Evolutionary conservation across 2,329 filamentous ascomycete species (phyloP), one percentile per base, ranked within the genome.

Genomic region (Trichophyton mentagrophytes): DNA sequence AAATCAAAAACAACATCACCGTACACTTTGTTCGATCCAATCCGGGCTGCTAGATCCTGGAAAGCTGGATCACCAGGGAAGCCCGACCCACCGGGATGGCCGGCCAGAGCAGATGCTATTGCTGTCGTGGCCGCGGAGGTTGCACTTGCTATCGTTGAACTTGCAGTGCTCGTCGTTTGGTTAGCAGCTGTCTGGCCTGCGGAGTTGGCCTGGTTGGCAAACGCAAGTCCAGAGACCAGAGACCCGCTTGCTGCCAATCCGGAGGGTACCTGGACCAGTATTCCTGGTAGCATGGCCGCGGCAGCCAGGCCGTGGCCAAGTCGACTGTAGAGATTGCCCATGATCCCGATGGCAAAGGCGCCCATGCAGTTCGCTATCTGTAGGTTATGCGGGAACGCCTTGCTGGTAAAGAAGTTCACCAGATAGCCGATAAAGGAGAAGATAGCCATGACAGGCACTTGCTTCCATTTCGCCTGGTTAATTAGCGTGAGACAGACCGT

Each of bases 211-310:
- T 83, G 77, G 64, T 84, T 77, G 0, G 83, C 82, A 2, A 77
- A 79, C 8, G 78, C 78, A 51, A 85, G 75, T 13, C 83, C 82
- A 0, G 77, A 75, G 1, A 85, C 77, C 17, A 85, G 69, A 3
- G 76, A 79, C 0, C 83, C 83, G 59, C 76, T 79, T 1, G 83
- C 82, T 2, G 82, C 80, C 2, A 85, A 73, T 1, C 82, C 83
- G 1, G 78, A 81, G 0, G 83, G 83, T 0, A 85, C 82, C 62
- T 84, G 81, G 1, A 85, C 81, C 64, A 95, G 95, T 64, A 96
- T 95, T 3, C 87, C 90, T 0, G 90, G 90, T 8, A 96, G 76
- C 79, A 96, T 89, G 1, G 88, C 87, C 0, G 89, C 89, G 0
- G 90, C 90, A 0, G 90, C 90, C 1, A 95, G 82, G 1, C 87